phyloP scores from a whole-genome alignment of 1,284 basidiomycete species.

The Ganoderma boninense region DNA sequence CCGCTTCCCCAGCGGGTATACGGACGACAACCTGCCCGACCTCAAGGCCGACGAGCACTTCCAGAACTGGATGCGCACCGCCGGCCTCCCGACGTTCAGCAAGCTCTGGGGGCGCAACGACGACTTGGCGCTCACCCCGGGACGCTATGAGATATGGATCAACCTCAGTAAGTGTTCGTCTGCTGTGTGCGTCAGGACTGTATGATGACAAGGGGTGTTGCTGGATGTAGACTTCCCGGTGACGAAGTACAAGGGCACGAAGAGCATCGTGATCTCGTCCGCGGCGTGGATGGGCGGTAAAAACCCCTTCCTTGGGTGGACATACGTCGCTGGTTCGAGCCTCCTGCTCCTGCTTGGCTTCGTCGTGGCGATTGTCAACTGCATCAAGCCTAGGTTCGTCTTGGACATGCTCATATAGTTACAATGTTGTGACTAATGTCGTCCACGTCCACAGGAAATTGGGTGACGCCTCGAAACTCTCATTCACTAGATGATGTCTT shows the following conservation, averaged over 20 bases:
- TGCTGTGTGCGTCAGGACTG: background rate
- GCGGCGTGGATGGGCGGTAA: conserved; percentile 99
- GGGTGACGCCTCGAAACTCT: conserved; percentile 86
- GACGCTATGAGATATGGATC: conserved; percentile 81
- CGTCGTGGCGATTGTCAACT: conserved; percentile 87
- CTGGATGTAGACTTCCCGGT: conserved; percentile 88
- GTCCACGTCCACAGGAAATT: conserved; percentile 58
- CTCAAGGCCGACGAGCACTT: conserved; percentile 90
- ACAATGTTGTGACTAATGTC: conserved; percentile 25
- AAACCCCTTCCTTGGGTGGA: conserved; percentile 97
- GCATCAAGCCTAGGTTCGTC: conserved; percentile 89
- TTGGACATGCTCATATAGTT: conserved; percentile 40
- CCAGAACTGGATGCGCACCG: conserved; percentile 99
- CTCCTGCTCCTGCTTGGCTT: conserved; percentile 91
- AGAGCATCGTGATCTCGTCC: conserved; percentile 96
- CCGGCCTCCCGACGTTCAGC: conserved; percentile 95
- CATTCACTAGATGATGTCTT: conserved; percentile 76
- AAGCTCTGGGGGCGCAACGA: conserved; percentile 97
- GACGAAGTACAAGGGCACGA: conserved; percentile 90
- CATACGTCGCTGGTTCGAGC: conserved; percentile 90
- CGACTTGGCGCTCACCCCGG: conserved; percentile 72
- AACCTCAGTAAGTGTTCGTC: conserved; percentile 75
- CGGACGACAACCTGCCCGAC: conserved; percentile 71
- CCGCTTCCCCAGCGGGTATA: conserved; percentile 83
- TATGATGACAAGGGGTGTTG: conserved; percentile 15